Evolutionary conservation across 2,329 filamentous ascomycete genomes (phyloP).

Genomic region (Periconia sp.): DNA sequence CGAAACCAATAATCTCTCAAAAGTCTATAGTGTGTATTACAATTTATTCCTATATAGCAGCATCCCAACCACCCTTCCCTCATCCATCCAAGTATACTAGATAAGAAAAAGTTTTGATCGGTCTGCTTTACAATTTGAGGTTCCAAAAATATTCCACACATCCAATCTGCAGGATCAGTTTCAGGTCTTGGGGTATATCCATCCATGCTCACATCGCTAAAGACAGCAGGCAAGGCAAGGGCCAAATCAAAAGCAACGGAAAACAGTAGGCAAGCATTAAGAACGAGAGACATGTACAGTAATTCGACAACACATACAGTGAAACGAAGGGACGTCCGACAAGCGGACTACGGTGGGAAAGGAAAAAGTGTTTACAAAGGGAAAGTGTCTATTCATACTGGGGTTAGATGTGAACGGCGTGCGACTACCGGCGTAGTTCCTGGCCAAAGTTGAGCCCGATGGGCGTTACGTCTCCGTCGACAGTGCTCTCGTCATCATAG

Average conservation of each 20-base stretch:
- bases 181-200: slow-evolving; percentile 35
- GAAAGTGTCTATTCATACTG: slow-evolving; percentile 9
- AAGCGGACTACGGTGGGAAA: slow-evolving; percentile 3
- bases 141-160: background rate
- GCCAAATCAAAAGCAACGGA: slow-evolving; percentile 9
- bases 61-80: background rate
- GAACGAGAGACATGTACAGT: background rate
- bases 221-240: slow-evolving; percentile 11
- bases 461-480: slow-evolving; percentile 46
- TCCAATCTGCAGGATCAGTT: slow-evolving; percentile 16
- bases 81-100: background rate
- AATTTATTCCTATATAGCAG: slow-evolving; percentile 4
- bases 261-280: background rate
- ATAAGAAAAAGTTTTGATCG: slow-evolving; percentile 1
- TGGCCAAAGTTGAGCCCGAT: slow-evolving; percentile 41
- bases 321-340: slow-evolving; percentile 9
- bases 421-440: slow-evolving; percentile 22
- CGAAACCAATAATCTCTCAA: too few species aligned
- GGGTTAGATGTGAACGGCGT: background rate
- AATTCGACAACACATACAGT: slow-evolving; percentile 11
- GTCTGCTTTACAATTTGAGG: slow-evolving; percentile 10
- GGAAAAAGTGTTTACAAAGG: slow-evolving; percentile 17
- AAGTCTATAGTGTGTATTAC: slow-evolving; percentile 1
- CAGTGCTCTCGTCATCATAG: slow-evolving; percentile 58
- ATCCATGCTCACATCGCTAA: slow-evolving; percentile 24